phyloP scores from a whole-genome alignment of 1,284 basidiomycete species.

The Cryptococcus sp. region DNA sequence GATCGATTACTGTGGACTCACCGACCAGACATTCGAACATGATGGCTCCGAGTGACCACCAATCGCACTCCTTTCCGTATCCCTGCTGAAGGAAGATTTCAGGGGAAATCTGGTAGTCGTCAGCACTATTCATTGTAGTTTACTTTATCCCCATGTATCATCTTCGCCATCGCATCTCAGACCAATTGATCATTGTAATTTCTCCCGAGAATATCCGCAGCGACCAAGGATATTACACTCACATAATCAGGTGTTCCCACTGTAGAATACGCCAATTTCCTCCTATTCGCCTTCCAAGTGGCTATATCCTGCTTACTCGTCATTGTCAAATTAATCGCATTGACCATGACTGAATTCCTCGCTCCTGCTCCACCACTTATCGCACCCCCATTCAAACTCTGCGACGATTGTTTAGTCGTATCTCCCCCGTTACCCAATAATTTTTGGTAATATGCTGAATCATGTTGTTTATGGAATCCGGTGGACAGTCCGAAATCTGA shows the following conservation, averaged over 20 bases:
- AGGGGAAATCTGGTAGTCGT: constrained; percentile 66
- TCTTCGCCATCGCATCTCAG: too few species aligned
- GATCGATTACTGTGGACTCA: constrained; percentile 16
- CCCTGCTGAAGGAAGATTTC: constrained; percentile 98
- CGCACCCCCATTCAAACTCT: constrained; percentile 4
- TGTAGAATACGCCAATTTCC: constrained; percentile 96
- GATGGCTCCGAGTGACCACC: constrained; percentile 96
- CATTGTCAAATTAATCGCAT: constrained; percentile 92
- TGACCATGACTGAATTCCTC: constrained; percentile 91
- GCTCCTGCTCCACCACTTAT: constrained; percentile 33
- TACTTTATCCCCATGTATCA: not conserved
- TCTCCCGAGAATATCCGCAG: too few species aligned
- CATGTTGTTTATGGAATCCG: constrained; percentile 91
- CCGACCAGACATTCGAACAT: constrained; percentile 97
- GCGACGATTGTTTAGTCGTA: constrained; percentile 7
- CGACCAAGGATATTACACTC: constrained; percentile 7
- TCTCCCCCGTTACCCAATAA: constrained; percentile 63
- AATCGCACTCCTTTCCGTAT: constrained; percentile 97
- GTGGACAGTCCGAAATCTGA: constrained; percentile 94
- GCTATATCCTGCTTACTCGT: constrained; percentile 88
- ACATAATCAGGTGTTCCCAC: constrained; percentile 96
- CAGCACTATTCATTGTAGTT: not conserved
- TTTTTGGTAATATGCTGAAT: constrained; percentile 90
- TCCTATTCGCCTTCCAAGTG: constrained; percentile 97
- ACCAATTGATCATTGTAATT: too few species aligned